phyloP scores from a whole-genome alignment of 2,329 filamentous ascomycete genomes.

The Aspergillus sp. region DNA sequence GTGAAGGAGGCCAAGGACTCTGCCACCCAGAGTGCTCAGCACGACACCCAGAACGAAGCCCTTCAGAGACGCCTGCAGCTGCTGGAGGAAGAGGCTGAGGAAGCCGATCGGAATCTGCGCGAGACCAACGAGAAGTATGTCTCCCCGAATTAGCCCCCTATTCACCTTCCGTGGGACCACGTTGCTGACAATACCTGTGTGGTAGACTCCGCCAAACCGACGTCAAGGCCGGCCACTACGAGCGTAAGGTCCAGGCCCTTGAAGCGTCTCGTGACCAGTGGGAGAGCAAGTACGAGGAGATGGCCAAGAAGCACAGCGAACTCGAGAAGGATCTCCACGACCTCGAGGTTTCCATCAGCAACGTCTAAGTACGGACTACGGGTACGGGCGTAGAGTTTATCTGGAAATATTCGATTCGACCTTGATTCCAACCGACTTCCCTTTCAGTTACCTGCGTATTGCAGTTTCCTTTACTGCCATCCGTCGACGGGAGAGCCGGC shows the following conservation, averaged over 20 bases:
- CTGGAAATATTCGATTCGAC: conserved; percentile 29
- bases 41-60: conserved; percentile 86
- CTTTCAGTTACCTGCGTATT: conserved; percentile 26
- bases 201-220: conserved; percentile 94
- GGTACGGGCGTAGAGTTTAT: conserved; percentile 31
- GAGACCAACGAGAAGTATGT: conserved; percentile 98
- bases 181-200: conserved; percentile 21
- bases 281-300: conserved; percentile 98
- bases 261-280: conserved; percentile 89
- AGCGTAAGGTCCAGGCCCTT: conserved; percentile 97
- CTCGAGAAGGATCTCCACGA: conserved; percentile 90
- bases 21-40: conserved; percentile 76
- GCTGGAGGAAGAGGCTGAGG: conserved; percentile 96
- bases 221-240: conserved; percentile 98
- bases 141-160: background rate
- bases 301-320: conserved; percentile 80
- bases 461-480: conserved; percentile 25
- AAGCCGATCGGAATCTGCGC: conserved; percentile 91
- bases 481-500: conserved; percentile 15
- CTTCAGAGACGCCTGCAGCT: conserved; percentile 90
- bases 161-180: background rate
- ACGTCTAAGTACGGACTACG: conserved; percentile 65
- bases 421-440: conserved; percentile 24
- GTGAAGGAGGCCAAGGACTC: conserved; percentile 86
- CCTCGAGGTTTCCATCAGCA: conserved; percentile 87